Evolutionary conservation across 1,284 basidiomycete species (phyloP).

Genomic region (Ustilago bromivora): DNA sequence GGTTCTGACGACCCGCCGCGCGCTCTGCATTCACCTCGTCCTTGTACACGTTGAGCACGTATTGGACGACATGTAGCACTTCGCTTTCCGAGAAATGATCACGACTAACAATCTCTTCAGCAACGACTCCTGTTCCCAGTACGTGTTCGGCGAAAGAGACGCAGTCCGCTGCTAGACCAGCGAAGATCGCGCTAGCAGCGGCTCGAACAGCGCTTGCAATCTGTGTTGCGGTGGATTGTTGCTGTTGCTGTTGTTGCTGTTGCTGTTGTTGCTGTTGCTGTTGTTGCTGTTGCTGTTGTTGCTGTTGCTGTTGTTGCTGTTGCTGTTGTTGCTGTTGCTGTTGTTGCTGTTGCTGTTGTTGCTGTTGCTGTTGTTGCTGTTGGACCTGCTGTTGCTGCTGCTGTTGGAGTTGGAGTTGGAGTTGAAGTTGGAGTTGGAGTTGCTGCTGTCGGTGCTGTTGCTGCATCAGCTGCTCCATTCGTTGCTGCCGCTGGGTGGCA

Average conservation of each 20-base stretch:
- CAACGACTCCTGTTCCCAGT: conserved; percentile 4
- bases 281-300: not conserved
- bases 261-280: conserved; percentile 2
- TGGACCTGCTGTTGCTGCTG: conserved; percentile 3
- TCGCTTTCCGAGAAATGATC: conserved; percentile 26
- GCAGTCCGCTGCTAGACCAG: conserved; percentile 24
- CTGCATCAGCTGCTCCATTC: not conserved
- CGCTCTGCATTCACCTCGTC: conserved; percentile 16
- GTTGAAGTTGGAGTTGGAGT: not conserved
- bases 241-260: conserved; percentile 2
- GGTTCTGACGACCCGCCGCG: not conserved
- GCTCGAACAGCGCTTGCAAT: conserved; percentile 15
- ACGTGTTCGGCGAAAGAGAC: conserved; percentile 46
- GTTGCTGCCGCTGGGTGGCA: not conserved
- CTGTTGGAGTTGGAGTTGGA: not conserved
- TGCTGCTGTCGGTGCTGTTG: conserved; percentile 3
- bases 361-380: not conserved
- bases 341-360: not conserved
- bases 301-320: not conserved
- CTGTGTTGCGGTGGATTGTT: not conserved
- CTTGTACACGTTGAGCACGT: conserved; percentile 16
- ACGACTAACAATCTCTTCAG: conserved; percentile 7
- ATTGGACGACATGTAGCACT: conserved; percentile 27
- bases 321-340: conserved; percentile 6
- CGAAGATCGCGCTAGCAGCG: conserved; percentile 16